Base-by-base conservation (phyloP, 2,329 filamentous ascomycete genomes). In the Pseudogymnoascus sp. region DNA sequence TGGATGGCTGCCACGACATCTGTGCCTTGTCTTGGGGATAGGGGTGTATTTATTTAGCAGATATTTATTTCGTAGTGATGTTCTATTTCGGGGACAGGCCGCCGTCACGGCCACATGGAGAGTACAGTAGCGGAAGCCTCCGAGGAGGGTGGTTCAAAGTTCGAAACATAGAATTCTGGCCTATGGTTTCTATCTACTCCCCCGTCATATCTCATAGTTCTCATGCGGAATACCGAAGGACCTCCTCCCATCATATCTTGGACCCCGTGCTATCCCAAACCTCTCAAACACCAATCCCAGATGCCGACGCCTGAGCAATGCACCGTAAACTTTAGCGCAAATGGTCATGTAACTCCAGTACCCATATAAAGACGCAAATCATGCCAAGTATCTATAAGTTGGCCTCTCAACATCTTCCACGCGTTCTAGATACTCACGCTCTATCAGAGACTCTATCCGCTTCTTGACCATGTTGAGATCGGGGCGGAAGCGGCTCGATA, bases 401-500 rank as follows among this genome's bases (percentile, higher is more conserved):
- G 88, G 83, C 5, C 83, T 74, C 31, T 81, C 71, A 7, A 79
- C 81, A 8, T 85, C 81, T n/a, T 91, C 89, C 12, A 89, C 81
- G 3, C 90, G 83, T 75, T 92, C 89, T 17, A 93, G 78, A 67
- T 92, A 93, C 71, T 93, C 90, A 65, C 89, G 81, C 64, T 85
- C 83, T 59, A 93, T 90, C 59, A 93, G 77, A 65, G 86, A 86
- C 72, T 92, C 90, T 63, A 93, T 88, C n/a, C 86, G 85, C 72
- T 85, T 87, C 80, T 93, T 93, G 76, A 93, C 87, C 76, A 92
- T 85, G 31, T 81, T 79, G 36, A 92, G 81, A 62, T 92, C 89
- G 0, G 90, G 90, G 70, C 85, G 88, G 79, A 93, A 93, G 44
- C 88, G 86, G 59, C 78, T 76, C 0, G 79, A 79, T 15, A 92